phyloP scores from a whole-genome alignment of 192 early-diverging fungal genomes.

The Backusella australiensis region DNA sequence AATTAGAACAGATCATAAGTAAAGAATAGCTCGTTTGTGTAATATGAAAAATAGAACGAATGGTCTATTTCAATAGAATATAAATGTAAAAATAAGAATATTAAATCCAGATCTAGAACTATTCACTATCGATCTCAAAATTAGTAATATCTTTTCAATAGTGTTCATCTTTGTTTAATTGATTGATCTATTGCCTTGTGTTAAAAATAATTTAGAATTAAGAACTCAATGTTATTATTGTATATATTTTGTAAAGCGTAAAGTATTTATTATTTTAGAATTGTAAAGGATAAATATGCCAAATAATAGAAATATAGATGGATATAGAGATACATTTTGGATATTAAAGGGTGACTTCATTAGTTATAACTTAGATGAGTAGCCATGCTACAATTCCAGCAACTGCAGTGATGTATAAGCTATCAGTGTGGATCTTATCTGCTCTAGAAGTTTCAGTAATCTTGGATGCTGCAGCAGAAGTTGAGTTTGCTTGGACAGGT shows the following conservation, averaged over 20 bases:
- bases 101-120: not conserved
- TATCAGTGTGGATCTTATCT: not conserved
- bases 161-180: too few relatives aligned
- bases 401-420: not conserved
- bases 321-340: not conserved
- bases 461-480: not conserved
- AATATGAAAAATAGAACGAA: not conserved
- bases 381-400: conserved; percentile 9
- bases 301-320: not conserved
- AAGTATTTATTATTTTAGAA: not conserved
- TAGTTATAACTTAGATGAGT: conserved; percentile 5
- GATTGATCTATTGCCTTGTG: too few relatives aligned
- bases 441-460: not conserved
- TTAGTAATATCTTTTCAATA: too few relatives aligned
- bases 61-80: not conserved
- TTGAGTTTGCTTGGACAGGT: not conserved
- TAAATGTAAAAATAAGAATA: not conserved
- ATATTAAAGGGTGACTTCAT: not conserved
- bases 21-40: not conserved
- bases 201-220: too few relatives aligned
- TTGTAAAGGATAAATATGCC: not conserved
- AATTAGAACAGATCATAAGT: not conserved
- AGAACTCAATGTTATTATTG: too few relatives aligned
- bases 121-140: not conserved
- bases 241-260: too few relatives aligned